Base-by-base conservation (phyloP, 169 alveolate genomes). In the Toxoplasma gondii region DNA sequence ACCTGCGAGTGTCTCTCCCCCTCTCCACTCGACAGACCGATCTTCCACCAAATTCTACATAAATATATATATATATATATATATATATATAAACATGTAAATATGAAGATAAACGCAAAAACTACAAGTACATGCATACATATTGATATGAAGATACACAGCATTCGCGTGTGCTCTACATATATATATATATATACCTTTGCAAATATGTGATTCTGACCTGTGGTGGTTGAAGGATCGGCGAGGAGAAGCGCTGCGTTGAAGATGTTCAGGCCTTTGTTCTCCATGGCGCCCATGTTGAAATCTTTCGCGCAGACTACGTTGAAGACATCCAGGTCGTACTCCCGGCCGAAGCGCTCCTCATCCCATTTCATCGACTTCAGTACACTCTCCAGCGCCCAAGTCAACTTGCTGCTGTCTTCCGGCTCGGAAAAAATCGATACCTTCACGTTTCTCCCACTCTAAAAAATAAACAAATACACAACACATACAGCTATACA, bases 211-310 rank as follows among this genome's bases (percentile, higher is more conserved):
- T 31, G 17, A 7, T 69, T 29, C 19, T 54, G 36, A 93, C 95
- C 95, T 70, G 99, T 96, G 43, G 99, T 97, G 31, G 98, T 97
- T 90, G 97, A 95, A 43, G 95, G 98, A 67, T 97, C 96, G 1
- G 99, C 99, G 94, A 98, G 95, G 81, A 98, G 97, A 41, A 97
- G 97, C 69, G 97, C 95, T 0, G 98, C 96, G 96, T 98, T 98
- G 95, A 98, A 98, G 36, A 98, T 97, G 94, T 98, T 98, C 92
- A 98, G 96, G 44, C 99, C 98, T 93, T 98, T 98, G 97, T 98
- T 98, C 93, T 98, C 99, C 99, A 98, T 98, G 41, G 99, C 99
- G 5, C 99, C 99, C 91, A 97, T 97, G 96, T 98, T 98, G 96
- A 98, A 98, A 80, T 98, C 98, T 54, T 97, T 95, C 24, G 97